Evolutionary conservation across 148 eudicot genomes (phyloP), one percentile per base, ranked within the genome.

Genomic region (Silene latifolia): DNA sequence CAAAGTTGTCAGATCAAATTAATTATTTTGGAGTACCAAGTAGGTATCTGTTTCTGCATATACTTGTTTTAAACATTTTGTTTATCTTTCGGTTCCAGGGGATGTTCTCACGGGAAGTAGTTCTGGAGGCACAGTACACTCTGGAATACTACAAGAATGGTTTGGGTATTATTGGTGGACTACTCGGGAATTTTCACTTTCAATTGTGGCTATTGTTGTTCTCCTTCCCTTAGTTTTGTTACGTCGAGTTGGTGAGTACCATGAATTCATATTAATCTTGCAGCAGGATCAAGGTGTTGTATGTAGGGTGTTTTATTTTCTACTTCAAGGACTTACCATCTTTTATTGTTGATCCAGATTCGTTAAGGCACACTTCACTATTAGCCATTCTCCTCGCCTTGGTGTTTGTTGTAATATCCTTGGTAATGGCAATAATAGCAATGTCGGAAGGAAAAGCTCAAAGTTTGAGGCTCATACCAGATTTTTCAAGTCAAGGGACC

Each of bases 141-240:
- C 86, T 47, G 99, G 99, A 59, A 63, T 92, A 72, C 80, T 95
- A 59, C 99, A 95, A 81, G 94, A 92, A 82, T 95, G 96, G 93
- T 95, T 95, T 76, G 99, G 99, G 53, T 80, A 81, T 84, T 91
- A 95, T 65, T 95, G 99, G 97, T 95, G 99, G 99, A 92, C 85
- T 76, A 81, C 97, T 3, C 99, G 99, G 0, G 82, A 88, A 73
- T 92, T 77, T 81, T 83, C 98, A 1, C 86, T 95, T 39, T 82
- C 90, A 4, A 27, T 92, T 25, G 69, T 88, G 44, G 81, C 81
- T 57, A 73, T 90, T 46, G 76, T 92, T 19, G 80, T 90, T 58
- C 79, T 95, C 81, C 89, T 92, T 75, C 99, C 99, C 6, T 80
- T 95, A 77, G 89, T 88, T 59, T 74, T 90, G 77, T 71, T 88